Evolutionary conservation across 352 stramenopile genomes (phyloP).

Genomic region (Pythium aphanidermatum): DNA sequence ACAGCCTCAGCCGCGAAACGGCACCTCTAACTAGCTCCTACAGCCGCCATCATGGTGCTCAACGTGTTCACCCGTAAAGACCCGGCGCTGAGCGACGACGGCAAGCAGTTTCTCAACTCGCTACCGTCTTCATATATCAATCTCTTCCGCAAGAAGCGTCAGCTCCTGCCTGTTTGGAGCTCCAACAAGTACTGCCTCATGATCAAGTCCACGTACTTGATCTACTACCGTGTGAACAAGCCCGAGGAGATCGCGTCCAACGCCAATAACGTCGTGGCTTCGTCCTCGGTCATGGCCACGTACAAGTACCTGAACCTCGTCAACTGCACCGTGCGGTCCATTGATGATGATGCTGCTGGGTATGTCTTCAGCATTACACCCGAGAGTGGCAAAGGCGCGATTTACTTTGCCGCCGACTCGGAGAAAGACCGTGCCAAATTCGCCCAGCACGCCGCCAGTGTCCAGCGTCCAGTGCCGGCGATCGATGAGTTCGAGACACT

Average conservation of each 20-base stretch:
- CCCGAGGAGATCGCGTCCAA: slow-evolving; percentile 29
- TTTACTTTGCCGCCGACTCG: slow-evolving; percentile 75
- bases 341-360: slow-evolving; percentile 66
- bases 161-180: slow-evolving; percentile 76
- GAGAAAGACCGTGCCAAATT: slow-evolving; percentile 86
- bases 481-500: slow-evolving; percentile 75
- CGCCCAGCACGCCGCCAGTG: slow-evolving; percentile 35
- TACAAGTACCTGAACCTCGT: slow-evolving; percentile 80
- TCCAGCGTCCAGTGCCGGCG: slow-evolving; percentile 46
- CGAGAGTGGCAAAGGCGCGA: slow-evolving; percentile 51
- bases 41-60: slow-evolving; percentile 48
- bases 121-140: slow-evolving; percentile 79
- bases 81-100: slow-evolving; percentile 60
- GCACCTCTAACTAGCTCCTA: neutral
- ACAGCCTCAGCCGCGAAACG: too few relatives aligned
- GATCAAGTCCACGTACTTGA: slow-evolving; percentile 84
- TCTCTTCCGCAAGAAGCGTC: slow-evolving; percentile 78
- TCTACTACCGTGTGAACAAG: slow-evolving; percentile 78
- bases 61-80: slow-evolving; percentile 78
- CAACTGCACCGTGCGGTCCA: slow-evolving; percentile 67
- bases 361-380: slow-evolving; percentile 75
- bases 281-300: neutral
- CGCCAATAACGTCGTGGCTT: neutral
- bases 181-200: slow-evolving; percentile 82
- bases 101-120: slow-evolving; percentile 80